A percentile compares a stretch with the other conserved stretches of the same genome.
Conservation (phyloP, 129 eudicot species). For the Erigeron canadensis region DNA sequence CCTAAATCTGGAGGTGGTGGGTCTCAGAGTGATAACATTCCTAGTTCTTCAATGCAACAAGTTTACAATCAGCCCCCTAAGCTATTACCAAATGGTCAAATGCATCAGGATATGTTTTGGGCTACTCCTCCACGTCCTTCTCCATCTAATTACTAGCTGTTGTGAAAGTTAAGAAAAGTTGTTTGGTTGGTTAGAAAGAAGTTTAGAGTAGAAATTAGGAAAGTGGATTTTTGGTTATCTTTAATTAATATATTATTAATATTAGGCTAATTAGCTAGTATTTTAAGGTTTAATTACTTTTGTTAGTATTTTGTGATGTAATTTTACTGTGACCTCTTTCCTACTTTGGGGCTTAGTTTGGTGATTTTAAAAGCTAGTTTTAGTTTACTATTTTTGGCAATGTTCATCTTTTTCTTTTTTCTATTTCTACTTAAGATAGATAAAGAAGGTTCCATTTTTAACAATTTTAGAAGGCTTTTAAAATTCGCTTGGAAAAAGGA, state of each 20-base stretch:
- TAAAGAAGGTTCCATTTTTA: constrained; percentile 15
- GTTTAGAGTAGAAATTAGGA: constrained; percentile 32
- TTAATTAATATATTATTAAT: neutral
- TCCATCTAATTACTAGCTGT: constrained; percentile 44
- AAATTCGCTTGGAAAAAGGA: neutral
- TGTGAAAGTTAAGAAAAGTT: neutral
- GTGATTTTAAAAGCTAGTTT: constrained; percentile 20
- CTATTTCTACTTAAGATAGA: constrained; percentile 5
- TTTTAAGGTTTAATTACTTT: neutral
- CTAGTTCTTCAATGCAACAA: constrained; percentile 44
- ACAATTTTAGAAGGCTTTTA: neutral
- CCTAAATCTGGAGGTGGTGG: constrained; percentile 40
- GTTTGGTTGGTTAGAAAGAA: neutral
- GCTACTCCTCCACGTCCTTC: constrained; percentile 65
- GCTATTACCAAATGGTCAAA: constrained; percentile 67
- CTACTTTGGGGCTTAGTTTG: constrained; percentile 28
- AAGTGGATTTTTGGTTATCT: constrained; percentile 15
- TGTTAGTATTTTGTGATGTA: constrained; percentile 26
- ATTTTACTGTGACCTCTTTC: constrained; percentile 24
- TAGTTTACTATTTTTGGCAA: constrained; percentile 1
- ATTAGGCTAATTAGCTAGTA: constrained; percentile 10
- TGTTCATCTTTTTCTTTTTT: neutral
- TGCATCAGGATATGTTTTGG: constrained; percentile 74
- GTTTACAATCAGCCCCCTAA: constrained; percentile 63
- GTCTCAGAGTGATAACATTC: constrained; percentile 33